Base-by-base conservation (phyloP, 2,329 filamentous ascomycete species). In the Cercospora nicotianae region DNA sequence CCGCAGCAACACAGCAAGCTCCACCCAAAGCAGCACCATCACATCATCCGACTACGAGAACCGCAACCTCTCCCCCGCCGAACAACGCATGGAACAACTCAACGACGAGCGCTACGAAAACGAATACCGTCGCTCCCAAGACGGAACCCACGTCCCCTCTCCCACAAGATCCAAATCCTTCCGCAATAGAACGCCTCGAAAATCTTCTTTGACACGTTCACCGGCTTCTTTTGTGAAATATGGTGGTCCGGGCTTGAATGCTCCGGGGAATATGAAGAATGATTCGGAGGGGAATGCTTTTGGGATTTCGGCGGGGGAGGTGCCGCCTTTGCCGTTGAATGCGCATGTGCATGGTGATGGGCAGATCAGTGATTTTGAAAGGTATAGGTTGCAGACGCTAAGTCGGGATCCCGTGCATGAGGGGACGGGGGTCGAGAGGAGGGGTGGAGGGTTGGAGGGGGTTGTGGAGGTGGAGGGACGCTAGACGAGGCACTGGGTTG, bases 301-400 rank as follows among this genome's bases (percentile, higher is more conserved):
- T 53, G 61, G 61, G 13, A 28, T 18, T 31, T 30, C 26, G 8
- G 26, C 26, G 53, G 26, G n/a, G 5, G n/a, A 31, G 9, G 45
- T 64, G 13, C 61, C 61, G 28, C 61, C 61, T 12, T 55, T 64
- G 61, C 61, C 61, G 20, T 8, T 20, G 20, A 55, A 64, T 39
- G 61, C 48, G 8, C 61, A 64, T 42, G 45, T 64, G 5, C 61
- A 64, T 57, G 61, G 61, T 18, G 48, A 64, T 64, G 53, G 53
- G 16, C 45, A 28, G 30, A 31, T 64, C 5, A 57, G 61, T 39
- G 61, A 64, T 57, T 64, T 55, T 9, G 61, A 64, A 30, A 33
- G 61, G 30, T 64, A 55, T 42, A 58, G 30, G 13, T 30, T 58
- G 53, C 45, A 51, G 20, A 51, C 45, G 10, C 2, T 51, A 20